Evolutionary conservation across 176 grass and related monocot genomes (phyloP), one percentile per base, ranked within the genome.

Genomic region (Neostapfia colusana): DNA sequence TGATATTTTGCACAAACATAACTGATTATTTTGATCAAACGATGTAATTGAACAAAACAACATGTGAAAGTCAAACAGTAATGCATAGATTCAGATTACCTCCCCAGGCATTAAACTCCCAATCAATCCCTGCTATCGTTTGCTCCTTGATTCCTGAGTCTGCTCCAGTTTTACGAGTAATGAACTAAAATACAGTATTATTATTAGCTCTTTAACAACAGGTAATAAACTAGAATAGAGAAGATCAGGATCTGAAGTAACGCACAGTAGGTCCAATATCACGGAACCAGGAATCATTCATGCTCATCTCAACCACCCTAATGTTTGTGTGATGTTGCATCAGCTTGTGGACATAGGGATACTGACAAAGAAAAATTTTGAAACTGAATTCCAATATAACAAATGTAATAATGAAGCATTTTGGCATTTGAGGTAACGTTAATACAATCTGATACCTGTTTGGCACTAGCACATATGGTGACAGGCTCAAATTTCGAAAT

Each of bases 31-130:
- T 79, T 69, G 10, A 37, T 10, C 10, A 20, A 78, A 42, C 8
- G 38, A 23, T 55, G 23, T 65, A 43, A 57, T 10, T 56, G 24
- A 65, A 73, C n/a, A 56, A 74, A 66, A 4, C 6, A 76, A n/a
- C 2, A 18, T 63, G 27, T 45, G 13, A 10, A 64, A 65, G 37
- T 45, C 26, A 10, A n/a, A 39, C 53, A 82, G 65, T 10, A 31
- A 68, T 41, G 37, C 5, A 36, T 40, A 10, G 58, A 42, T 17
- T 24, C 74, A 35, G 44, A 10, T 70, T 91, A 97, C 94, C 94
- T 83, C 94, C 94, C 94, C 95, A 97, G 20, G 81, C 88, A 43
- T 97, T 97, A 78, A 97, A 97, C 69, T 92, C 77, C 95, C 95
- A 97, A 79, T 97, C 91, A 67, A 97, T 93, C 56, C 91, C 95